A percentile compares a stretch with the other conserved stretches of the same genome.
Conservation (phyloP, 805 yeast genomes). For the Sungouiella thailandica region DNA sequence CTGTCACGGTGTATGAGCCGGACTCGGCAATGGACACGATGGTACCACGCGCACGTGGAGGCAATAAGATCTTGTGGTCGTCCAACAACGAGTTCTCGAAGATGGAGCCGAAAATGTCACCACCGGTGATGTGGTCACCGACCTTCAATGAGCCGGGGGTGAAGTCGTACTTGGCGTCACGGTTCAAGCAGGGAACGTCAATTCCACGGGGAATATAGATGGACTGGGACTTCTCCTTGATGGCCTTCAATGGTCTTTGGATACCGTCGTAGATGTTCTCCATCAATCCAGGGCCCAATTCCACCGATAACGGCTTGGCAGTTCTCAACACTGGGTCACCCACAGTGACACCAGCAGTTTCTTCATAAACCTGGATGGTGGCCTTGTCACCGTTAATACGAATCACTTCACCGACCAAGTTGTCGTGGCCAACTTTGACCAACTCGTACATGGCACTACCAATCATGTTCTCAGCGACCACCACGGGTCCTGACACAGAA, state of each 20-base stretch:
- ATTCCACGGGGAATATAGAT: constrained; percentile 99
- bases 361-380: constrained; percentile 98
- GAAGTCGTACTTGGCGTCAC: constrained; percentile 80
- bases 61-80: constrained; percentile 91
- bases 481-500: constrained; percentile 97
- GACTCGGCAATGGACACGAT: constrained; percentile 82
- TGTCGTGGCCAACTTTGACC: constrained; percentile 96
- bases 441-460: constrained; percentile 99
- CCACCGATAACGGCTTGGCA: constrained; percentile 98
- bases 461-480: constrained; percentile 96
- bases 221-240: constrained; percentile 80
- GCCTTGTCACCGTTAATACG: constrained; percentile 96
- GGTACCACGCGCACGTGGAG: constrained; percentile 99
- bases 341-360: constrained; percentile 98
- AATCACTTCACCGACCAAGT: constrained; percentile 96
- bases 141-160: constrained; percentile 73
- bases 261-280: constrained; percentile 99
- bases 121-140: constrained; percentile 98
- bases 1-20: constrained; percentile 90
- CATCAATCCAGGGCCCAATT: constrained; percentile 98
- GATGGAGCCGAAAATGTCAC: constrained; percentile 92
- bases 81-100: constrained; percentile 89
- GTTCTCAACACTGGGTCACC: constrained; percentile 99
- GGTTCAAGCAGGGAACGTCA: constrained; percentile 90
- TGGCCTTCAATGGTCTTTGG: constrained; percentile 96